These are phyloP conservation scores for Shiraia sp. DNA, from an alignment of 2,329 filamentous ascomycete species.

Conservation along the genomic window DNA sequence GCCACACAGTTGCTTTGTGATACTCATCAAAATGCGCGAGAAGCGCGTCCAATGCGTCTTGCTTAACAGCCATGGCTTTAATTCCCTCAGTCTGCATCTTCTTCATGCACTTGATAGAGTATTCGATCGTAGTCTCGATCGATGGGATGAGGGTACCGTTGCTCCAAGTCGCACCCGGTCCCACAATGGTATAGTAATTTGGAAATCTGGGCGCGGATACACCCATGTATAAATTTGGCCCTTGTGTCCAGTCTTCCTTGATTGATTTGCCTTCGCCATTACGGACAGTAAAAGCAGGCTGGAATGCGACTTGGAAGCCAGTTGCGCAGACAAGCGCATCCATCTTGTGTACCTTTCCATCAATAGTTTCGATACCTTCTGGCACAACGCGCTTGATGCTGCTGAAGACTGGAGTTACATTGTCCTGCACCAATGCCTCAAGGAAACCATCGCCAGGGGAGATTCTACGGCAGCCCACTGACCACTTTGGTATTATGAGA, in stretches of 20 bases:
- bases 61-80: conserved; percentile 36
- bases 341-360: conserved; percentile 37
- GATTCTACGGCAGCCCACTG: conserved; percentile 46
- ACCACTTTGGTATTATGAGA: conserved; percentile 54
- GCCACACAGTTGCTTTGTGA: conserved; percentile 37
- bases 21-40: conserved; percentile 38
- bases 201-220: conserved; percentile 49
- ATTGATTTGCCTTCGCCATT: conserved; percentile 42
- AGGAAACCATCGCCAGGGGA: conserved; percentile 40
- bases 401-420: conserved; percentile 31
- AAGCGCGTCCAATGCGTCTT: conserved; percentile 34
- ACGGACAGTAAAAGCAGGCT: conserved; percentile 51
- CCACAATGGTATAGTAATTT: conserved; percentile 52
- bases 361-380: conserved; percentile 38
- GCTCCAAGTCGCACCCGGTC: conserved; percentile 50
- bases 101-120: conserved; percentile 38
- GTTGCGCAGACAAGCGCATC: conserved; percentile 40
- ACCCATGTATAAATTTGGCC: conserved; percentile 49
- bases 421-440: conserved; percentile 35
- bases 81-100: conserved; percentile 39
- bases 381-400: conserved; percentile 39
- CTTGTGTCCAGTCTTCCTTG: conserved; percentile 45
- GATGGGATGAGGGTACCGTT: conserved; percentile 51
- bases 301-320: conserved; percentile 42
- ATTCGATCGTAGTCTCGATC: conserved; percentile 49